Percentiles rank a stretch among this genome's conserved stretches.
Conservation (phyloP, 2,329 filamentous ascomycete genomes). For the Didymella segeticola region DNA sequence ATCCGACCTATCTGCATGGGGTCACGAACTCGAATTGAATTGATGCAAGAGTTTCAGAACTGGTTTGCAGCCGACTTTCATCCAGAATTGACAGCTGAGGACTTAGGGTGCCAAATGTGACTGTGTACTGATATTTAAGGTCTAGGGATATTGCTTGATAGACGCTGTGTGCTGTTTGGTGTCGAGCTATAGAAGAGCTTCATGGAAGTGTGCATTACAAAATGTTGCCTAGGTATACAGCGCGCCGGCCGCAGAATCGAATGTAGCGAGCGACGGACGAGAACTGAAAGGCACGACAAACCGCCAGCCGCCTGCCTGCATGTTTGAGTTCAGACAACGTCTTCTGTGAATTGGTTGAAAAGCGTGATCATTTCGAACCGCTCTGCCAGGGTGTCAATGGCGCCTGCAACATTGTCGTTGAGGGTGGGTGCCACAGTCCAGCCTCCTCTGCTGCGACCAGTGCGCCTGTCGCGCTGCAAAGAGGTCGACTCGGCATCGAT, state of each 20-base stretch:
- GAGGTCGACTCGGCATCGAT: conserved; percentile 1
- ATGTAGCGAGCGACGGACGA: not conserved
- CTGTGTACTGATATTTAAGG: no score
- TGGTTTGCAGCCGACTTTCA: no score
- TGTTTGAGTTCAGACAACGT: conserved; percentile 4
- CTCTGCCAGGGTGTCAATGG: conserved; percentile 9
- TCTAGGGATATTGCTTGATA: no score
- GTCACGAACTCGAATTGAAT: no score
- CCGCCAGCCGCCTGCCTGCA: not conserved
- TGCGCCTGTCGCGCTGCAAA: conserved; percentile 2
- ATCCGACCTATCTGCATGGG: no score
- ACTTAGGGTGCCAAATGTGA: no score
- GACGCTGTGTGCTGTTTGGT: no score
- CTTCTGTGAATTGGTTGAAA: conserved; percentile 24
- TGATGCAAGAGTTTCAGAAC: no score
- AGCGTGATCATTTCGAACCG: conserved; percentile 21
- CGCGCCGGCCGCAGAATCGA: conserved; percentile 5
- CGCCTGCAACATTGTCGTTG: conserved; percentile 7
- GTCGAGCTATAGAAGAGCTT: no score
- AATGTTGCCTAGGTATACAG: conserved; percentile 6
- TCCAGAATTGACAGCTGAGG: no score
- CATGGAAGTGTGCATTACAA: conserved; percentile 2
- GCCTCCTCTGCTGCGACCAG: conserved; percentile 6
- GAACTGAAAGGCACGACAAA: not conserved
- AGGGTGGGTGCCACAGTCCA: conserved; percentile 15